Evolutionary conservation across 768 basidiomycete species (phyloP), one percentile per base, ranked within the genome.

Genomic region (Hygrocybe coccinea): DNA sequence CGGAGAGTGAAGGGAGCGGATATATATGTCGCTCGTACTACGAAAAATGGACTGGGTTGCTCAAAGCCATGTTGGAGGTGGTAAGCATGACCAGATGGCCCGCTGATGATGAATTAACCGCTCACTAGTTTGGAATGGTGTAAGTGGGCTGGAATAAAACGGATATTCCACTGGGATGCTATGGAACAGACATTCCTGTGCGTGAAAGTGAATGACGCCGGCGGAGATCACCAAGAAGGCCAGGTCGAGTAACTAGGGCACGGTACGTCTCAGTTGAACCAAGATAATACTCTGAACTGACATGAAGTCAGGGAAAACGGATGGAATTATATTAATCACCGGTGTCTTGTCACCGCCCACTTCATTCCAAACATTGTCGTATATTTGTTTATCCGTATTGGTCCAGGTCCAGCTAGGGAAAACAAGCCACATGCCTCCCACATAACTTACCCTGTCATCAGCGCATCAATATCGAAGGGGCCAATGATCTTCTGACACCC

Each of bases 61-160:
- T 76, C 80, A 12, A 73, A 71, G 63, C 82, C 81, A 34, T 82
- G 80, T 62, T 80, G 79, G 76, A 67, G 81, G 41, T 82, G 69
- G 69, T 68, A 54, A 60, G 58, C 58, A 37, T 24, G 34, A 36
- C 33, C 43, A 47, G 33, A 7, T 2, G 19, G 6, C 15, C 9
- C 29, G n/a, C n/a, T n/a, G n/a, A 29, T 5, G 5, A 37, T 52
- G 12, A 12, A 39, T 44, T 58, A 52, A 56, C 38, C 36, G 38
- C 2, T 39, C 24, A 38, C n/a, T 44, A 69, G 81, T 54, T 55
- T 83, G 33, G 74, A 78, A 53, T 83, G 79, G 79, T 82, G 79
- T 60, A 67, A 69, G 43, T 83, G 81, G 80, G 79, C 79, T 19
- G 80, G 80, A 0, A 74, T 83, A 56, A 79, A 76, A 66, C 74